Conservation (phyloP, 345 rosid genomes). For the Chamaenerion angustifolium region DNA sequence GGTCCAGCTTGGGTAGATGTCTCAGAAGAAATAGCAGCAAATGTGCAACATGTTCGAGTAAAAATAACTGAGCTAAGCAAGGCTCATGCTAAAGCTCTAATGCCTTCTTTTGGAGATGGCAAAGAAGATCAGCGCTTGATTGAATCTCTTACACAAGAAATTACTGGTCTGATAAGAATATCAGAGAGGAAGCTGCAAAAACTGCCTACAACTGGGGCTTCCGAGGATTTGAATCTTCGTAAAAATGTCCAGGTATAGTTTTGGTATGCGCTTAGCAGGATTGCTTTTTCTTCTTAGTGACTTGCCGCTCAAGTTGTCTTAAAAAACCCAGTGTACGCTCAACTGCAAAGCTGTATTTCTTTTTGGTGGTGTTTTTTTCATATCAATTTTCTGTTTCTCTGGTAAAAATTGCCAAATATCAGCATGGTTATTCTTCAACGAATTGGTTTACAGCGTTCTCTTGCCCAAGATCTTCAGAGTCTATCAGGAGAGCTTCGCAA, state of each 20-base stretch:
- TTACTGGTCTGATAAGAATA: slow-evolving; percentile 58
- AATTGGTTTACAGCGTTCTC: slow-evolving; percentile 39
- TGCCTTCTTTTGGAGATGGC: slow-evolving; percentile 99
- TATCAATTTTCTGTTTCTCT: not conserved
- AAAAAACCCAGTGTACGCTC: too few relatives aligned
- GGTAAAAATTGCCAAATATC: not conserved
- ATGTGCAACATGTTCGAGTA: too few relatives aligned
- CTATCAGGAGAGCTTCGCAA: slow-evolving; percentile 90
- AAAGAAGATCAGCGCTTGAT: slow-evolving; percentile 84
- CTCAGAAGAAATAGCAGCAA: too few relatives aligned
- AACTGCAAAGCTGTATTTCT: not conserved
- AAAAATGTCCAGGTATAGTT: slow-evolving; percentile 81
- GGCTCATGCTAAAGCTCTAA: slow-evolving; percentile 36
- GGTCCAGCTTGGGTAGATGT: too few relatives aligned
- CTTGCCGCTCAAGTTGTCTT: too few relatives aligned
- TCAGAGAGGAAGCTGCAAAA: slow-evolving; percentile 71
- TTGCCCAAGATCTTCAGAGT: slow-evolving; percentile 85
- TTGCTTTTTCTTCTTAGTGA: not conserved
- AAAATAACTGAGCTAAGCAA: too few relatives aligned
- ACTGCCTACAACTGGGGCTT: slow-evolving; percentile 60
- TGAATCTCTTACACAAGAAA: slow-evolving; percentile 75
- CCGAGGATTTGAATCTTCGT: slow-evolving; percentile 87
- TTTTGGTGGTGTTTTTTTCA: not conserved
- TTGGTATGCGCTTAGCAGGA: not conserved
- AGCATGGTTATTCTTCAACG: not conserved